Base-by-base conservation (phyloP, 352 stramenopile species). In the Pythium rhizo-oryzae region DNA sequence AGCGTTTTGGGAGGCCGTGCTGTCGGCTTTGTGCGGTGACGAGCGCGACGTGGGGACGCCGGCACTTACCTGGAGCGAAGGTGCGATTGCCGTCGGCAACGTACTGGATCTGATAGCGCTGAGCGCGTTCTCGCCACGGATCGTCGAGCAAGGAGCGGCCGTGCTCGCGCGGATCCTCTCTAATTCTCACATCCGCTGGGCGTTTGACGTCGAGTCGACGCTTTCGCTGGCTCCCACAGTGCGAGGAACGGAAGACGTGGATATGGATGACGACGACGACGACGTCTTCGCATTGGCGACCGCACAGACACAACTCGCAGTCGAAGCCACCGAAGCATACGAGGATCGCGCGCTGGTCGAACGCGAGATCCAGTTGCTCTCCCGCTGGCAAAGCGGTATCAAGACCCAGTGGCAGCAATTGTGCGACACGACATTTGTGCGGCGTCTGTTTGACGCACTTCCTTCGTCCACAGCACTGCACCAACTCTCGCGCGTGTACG, bases 341-440 rank as follows among this genome's bases (percentile, higher is more conserved):
- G 51, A 59, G 24, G 33, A 64, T 24, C 37, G 25, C 18, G 59
- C 43, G 2, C 39, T 47, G 23, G 19, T 43, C 1, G 46, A 59
- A 12, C 11, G 37, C 11, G 60, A 46, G 4, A 53, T 56, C 30
- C 8, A 50, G 25, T 61, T 62, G 0, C 59, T 87, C 2, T 50
- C 47, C 0, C 21, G 59, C 23, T 67, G 33, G 39, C 60, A 76
- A 30, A 13, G 24, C 5, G 62, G 19, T 35, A 72, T 87, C 15
- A 73, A 73, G 61, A 46, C 33, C 18, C 79, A 87, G 57, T 87
- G 79, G 77, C 71, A 82, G 16, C 72, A 80, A n/a, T 53, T 87
- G 25, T 81, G 71, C 35, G 69, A 80, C 19, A 76, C 75, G 4
- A 70, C 43, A 3, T 90, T 90, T 49, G 76, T 74, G 56, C 69